A percentile compares a stretch with the other conserved stretches of the same genome.
phyloP scores from a whole-genome alignment of 2,329 filamentous ascomycete species.

The Aaosphaeria arxii region DNA sequence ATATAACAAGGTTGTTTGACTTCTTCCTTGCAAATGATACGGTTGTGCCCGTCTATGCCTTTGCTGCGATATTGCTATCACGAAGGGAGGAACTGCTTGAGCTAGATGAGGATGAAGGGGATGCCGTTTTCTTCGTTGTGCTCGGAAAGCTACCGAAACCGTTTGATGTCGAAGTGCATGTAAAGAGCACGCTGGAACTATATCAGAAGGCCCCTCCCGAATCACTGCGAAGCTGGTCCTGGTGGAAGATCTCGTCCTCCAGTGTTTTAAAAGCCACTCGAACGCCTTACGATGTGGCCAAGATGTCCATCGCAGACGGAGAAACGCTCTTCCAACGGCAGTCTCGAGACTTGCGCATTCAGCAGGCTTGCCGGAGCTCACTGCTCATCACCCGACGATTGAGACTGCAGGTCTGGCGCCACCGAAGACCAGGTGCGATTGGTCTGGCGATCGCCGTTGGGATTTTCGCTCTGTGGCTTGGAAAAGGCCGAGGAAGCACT shows the following conservation, averaged over 20 bases:
- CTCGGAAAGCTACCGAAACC: slow-evolving; percentile 82
- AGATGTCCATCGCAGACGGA: slow-evolving; percentile 65
- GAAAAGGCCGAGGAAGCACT: slow-evolving; percentile 13
- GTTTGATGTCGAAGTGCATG: slow-evolving; percentile 75
- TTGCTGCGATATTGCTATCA: slow-evolving; percentile 70
- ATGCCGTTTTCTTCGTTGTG: slow-evolving; percentile 79
- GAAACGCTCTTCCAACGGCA: slow-evolving; percentile 68
- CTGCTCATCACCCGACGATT: slow-evolving; percentile 37
- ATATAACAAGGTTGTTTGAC: slow-evolving; percentile 90
- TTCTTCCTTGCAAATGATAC: slow-evolving; percentile 83
- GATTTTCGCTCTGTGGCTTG: slow-evolving; percentile 34
- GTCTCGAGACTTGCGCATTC: slow-evolving; percentile 65
- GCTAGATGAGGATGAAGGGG: slow-evolving; percentile 69
- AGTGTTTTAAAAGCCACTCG: slow-evolving; percentile 86
- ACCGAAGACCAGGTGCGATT: slow-evolving; percentile 57
- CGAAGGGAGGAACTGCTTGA: slow-evolving; percentile 82
- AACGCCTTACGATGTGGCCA: slow-evolving; percentile 46
- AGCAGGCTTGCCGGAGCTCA: slow-evolving; percentile 56
- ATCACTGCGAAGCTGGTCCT: slow-evolving; percentile 60
- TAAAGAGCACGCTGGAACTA: slow-evolving; percentile 63
- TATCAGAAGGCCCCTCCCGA: slow-evolving; percentile 69
- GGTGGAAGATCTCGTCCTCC: slow-evolving; percentile 67
- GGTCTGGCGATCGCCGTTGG: slow-evolving; percentile 50
- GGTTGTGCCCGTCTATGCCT: slow-evolving; percentile 87
- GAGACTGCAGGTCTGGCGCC: slow-evolving; percentile 58